Evolutionary conservation across 306 rosid genomes (phyloP).

Genomic region (Malus sieversii): DNA sequence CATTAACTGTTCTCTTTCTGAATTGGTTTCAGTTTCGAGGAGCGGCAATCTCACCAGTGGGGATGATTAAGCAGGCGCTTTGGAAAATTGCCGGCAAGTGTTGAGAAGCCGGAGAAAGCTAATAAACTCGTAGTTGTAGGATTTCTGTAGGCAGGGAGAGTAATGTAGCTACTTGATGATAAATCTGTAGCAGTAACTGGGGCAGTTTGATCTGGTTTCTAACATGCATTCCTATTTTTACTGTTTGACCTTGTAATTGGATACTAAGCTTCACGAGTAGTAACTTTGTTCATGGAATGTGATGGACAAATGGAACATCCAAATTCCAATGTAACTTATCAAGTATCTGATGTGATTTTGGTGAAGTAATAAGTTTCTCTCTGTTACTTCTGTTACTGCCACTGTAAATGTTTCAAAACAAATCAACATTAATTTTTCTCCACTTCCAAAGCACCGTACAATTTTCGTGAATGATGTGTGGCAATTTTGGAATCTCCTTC

Average conservation of each 20-base stretch:
- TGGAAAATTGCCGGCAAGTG: constrained; percentile 46
- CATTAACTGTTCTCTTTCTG: constrained; percentile 9
- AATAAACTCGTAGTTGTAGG: constrained; percentile 10
- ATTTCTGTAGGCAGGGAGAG: constrained; percentile 3
- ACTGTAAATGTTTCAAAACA: neutral
- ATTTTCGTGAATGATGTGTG: too few relatives aligned
- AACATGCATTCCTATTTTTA: neutral
- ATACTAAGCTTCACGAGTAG: constrained; percentile 5
- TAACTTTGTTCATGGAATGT: constrained; percentile 11
- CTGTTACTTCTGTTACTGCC: neutral
- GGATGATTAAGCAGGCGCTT: constrained; percentile 63
- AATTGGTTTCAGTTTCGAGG: constrained; percentile 59
- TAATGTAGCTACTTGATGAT: neutral
- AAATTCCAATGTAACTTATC: constrained; percentile 11
- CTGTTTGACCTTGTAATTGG: constrained; percentile 21
- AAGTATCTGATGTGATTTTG: neutral
- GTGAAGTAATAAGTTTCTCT: neutral
- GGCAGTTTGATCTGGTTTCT: constrained; percentile 14
- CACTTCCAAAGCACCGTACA: neutral
- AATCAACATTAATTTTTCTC: neutral
- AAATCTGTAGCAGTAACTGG: neutral
- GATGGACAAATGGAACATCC: constrained; percentile 2
- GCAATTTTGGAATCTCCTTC: neutral
- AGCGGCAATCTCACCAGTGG: constrained; percentile 47
- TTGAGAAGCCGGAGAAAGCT: constrained; percentile 13